Percentiles rank a stretch among this genome's conserved stretches.
Conservation (phyloP, 169 alveolate genomes). For the Eimeria tenella region DNA sequence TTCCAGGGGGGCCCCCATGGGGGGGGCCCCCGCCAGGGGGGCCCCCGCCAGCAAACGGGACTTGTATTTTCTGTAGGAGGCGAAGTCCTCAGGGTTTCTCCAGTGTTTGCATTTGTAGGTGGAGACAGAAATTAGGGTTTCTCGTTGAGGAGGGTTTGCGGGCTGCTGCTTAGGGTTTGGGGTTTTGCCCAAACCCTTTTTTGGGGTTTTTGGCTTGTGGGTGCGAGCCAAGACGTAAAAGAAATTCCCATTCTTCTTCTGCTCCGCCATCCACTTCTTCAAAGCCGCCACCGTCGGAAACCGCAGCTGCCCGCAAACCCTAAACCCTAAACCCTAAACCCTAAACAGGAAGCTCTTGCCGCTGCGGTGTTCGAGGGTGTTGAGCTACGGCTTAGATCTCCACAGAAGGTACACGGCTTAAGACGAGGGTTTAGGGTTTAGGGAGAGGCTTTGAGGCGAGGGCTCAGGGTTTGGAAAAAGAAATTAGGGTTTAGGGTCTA, state of each 20-base stretch:
- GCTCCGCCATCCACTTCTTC: background rate
- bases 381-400: too few relatives aligned
- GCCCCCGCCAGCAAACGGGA: background rate
- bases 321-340: conserved; percentile 55
- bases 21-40: too few relatives aligned
- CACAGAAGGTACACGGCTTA: too few relatives aligned
- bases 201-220: background rate
- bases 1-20: too few relatives aligned
- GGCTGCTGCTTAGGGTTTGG: background rate
- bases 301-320: background rate
- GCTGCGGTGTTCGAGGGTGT: too few relatives aligned
- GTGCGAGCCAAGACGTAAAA: background rate
- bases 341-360: background rate
- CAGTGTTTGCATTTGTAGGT: background rate
- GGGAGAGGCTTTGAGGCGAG: too few relatives aligned
- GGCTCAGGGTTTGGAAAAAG: too few relatives aligned
- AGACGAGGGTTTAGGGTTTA: too few relatives aligned
- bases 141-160: background rate
- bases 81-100: background rate
- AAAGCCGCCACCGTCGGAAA: background rate
- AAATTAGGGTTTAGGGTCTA: too few relatives aligned
- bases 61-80: background rate
- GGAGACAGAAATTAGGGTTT: background rate
- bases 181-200: background rate
- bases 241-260: background rate